These are phyloP conservation scores for Ophiostoma ips DNA, from an alignment of 2,329 filamentous ascomycete genomes.

Conservation along the genomic window DNA sequence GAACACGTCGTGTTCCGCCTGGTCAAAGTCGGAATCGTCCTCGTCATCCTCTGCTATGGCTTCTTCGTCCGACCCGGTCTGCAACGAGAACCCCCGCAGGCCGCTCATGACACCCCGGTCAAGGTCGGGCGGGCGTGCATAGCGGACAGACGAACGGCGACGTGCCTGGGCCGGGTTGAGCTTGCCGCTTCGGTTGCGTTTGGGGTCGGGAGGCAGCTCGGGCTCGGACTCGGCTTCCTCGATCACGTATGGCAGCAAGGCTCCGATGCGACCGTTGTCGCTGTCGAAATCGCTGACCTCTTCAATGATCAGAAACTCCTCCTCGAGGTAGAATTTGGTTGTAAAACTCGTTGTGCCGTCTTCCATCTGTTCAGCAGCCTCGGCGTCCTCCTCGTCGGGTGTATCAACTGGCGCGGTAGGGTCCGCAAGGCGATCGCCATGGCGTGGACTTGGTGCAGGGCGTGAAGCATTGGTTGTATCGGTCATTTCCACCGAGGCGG, in stretches of 20 bases:
- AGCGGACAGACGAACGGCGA: slow-evolving; percentile 1
- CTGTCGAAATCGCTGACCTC: slow-evolving; percentile 31
- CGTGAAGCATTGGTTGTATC: not conserved
- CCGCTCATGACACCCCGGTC: slow-evolving; percentile 31
- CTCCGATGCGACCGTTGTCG: slow-evolving; percentile 28
- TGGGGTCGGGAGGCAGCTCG: not conserved
- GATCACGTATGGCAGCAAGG: slow-evolving; percentile 31
- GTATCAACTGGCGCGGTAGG: not conserved
- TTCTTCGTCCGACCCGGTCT: slow-evolving; percentile 18
- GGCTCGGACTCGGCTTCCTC: slow-evolving; percentile 25
- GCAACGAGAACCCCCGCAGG: slow-evolving; percentile 32
- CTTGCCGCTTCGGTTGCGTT: slow-evolving; percentile 21
- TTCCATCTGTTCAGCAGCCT: not conserved
- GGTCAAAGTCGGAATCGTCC: slow-evolving; percentile 22
- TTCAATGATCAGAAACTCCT: slow-evolving; percentile 27
- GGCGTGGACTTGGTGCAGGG: slow-evolving; percentile 3
- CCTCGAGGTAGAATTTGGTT: slow-evolving; percentile 1
- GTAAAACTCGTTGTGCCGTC: not conserved
- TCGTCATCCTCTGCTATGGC: slow-evolving; percentile 19
- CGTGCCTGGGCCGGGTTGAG: not conserved
- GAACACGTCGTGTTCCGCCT: slow-evolving; percentile 20
- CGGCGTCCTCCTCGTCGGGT: not conserved
- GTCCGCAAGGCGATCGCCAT: slow-evolving; percentile 8
- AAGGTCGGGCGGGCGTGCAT: slow-evolving; percentile 19
- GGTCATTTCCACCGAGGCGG: slow-evolving; percentile 13